Evolutionary conservation across 169 alveolate genomes (phyloP).

Genomic region (Eimeria nieschulzi): DNA sequence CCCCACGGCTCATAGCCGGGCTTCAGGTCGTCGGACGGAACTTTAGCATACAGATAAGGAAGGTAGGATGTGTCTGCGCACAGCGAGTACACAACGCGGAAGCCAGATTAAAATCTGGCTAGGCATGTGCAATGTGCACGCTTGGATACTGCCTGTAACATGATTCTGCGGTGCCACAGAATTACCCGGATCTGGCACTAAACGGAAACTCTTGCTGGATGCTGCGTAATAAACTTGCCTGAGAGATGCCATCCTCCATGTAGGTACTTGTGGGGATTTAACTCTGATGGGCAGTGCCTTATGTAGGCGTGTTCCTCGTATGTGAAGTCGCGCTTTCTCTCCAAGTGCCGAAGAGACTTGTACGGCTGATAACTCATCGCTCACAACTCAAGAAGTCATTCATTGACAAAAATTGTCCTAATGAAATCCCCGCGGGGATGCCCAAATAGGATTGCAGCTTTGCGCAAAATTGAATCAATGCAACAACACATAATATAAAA

Average conservation of each 20-base stretch:
- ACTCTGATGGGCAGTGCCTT: constrained; percentile 30
- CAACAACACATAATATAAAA: too few species aligned
- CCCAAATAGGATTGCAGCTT: too few species aligned
- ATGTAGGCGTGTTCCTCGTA: constrained; percentile 12
- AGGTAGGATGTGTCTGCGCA: constrained; percentile 51
- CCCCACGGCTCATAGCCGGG: constrained; percentile 66
- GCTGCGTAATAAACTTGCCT: background rate
- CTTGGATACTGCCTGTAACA: too few species aligned
- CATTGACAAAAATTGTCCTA: too few species aligned
- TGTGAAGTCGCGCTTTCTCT: background rate
- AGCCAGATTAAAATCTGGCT: too few species aligned
- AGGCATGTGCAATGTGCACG: too few species aligned
- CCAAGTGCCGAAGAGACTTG: constrained; percentile 18
- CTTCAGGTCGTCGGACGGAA: constrained; percentile 57
- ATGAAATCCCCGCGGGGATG: too few species aligned
- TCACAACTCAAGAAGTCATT: too few species aligned
- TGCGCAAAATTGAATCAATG: too few species aligned
- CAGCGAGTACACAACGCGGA: too few species aligned
- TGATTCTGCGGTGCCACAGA: too few species aligned
- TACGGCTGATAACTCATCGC: constrained; percentile 12
- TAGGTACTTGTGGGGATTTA: constrained; percentile 40
- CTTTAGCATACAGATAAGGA: constrained; percentile 45
- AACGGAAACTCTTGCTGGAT: background rate
- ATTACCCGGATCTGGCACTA: too few species aligned
- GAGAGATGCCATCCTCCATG: constrained; percentile 70